Percentiles rank a stretch among this genome's conserved stretches.
These are phyloP conservation scores for Akebia trifoliata DNA, from an alignment of 164 flowering plant genomes.

Conservation along the genomic window DNA sequence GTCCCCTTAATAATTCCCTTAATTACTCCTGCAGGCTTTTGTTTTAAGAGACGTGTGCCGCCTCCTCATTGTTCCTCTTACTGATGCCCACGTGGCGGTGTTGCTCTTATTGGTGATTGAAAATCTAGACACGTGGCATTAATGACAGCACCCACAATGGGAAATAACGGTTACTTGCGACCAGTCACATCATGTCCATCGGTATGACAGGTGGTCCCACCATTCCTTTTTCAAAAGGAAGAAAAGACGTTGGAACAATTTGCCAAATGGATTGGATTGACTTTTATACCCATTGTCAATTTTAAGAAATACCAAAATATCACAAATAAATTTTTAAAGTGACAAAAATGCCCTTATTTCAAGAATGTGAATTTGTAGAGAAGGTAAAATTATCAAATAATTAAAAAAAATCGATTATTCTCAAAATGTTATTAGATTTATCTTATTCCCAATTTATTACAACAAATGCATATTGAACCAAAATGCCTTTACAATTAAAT, in stretches of 20 bases:
- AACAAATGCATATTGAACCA: too few relatives aligned
- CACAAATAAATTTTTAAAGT: background rate
- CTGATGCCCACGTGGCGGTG: conserved; percentile 35
- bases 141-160: conserved; percentile 11
- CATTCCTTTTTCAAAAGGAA: background rate
- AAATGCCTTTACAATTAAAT: too few relatives aligned
- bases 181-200: conserved; percentile 37
- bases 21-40: conserved; percentile 19
- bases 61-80: conserved; percentile 23
- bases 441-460: too few relatives aligned
- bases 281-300: background rate
- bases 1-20: conserved; percentile 5
- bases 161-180: conserved; percentile 36
- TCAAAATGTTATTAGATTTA: too few relatives aligned
- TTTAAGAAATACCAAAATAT: background rate
- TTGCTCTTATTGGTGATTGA: conserved; percentile 28
- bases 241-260: background rate
- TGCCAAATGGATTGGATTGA: background rate
- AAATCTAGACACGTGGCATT: conserved; percentile 31
- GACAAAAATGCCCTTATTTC: background rate
- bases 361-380: too few relatives aligned
- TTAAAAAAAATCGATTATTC: background rate
- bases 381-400: background rate
- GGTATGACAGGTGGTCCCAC: conserved; percentile 27
- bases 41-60: conserved; percentile 7